Base-by-base conservation (phyloP, 192 early-diverging fungal genomes). In the Thoreauomyces humboldtii region DNA sequence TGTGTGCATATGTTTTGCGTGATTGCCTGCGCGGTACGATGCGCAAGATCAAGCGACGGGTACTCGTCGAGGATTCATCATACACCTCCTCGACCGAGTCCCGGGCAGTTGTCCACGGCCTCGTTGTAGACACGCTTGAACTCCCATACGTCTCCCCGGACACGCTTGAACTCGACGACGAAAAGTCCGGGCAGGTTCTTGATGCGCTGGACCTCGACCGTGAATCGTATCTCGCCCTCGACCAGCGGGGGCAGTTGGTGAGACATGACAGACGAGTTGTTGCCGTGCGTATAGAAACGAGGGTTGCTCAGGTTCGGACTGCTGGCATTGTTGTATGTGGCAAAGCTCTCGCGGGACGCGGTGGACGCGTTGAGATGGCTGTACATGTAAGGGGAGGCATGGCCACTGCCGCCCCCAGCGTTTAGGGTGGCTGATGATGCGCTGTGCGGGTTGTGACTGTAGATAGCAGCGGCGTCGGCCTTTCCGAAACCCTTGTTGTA, bases 191-290 rank as follows among this genome's bases (percentile, higher is more conserved):
- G 61, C 37, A 98, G 68, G 63, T 96, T 95, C 79, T 92, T 92
- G 73, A 98, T 89, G 65, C 83, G 84, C 73, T 93, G 92, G 33
- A 98, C 67, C 80, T 95, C 92, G 24, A 98, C 86, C 15, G 86
- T 82, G 73, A 96, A 87, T 33, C 88, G 86, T 22, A 98, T 84
- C 75, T 96, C 93, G 72, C 77, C 63, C 4, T 29, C 53, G 21
- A 25, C 51, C 47, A 36, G 28, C 34, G 55, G 55, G 27, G 55
- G 55, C 35, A 22, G 33, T 37, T 57, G 55, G 42, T 56, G 54
- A 5, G 48, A 38, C 27, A 53, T 43, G 12, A 57, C 35, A 3
- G 55, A 57, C 2, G 55, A 57, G 33, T 57, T 57, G 55, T 57
- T 57, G 55, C 35, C 34, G 55, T 57, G 55, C 9, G 35, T n/a